phyloP scores from a whole-genome alignment of 768 basidiomycete species.

The Lactarius hatsudake region DNA sequence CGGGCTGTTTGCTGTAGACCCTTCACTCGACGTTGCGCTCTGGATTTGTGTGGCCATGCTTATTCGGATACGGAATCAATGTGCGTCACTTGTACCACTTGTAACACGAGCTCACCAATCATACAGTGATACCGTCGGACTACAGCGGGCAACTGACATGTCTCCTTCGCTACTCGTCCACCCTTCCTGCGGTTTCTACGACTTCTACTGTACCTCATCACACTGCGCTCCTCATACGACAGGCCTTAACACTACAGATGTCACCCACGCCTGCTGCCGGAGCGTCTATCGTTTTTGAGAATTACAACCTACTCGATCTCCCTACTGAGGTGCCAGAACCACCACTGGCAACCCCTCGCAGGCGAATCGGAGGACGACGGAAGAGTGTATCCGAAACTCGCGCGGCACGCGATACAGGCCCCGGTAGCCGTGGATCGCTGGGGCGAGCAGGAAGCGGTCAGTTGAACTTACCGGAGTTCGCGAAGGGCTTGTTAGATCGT shows the following conservation, averaged over 20 bases:
- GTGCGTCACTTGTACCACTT: constrained; percentile 45
- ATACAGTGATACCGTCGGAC: constrained; percentile 78
- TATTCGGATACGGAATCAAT: constrained; percentile 84
- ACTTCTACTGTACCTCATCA: constrained; percentile 48
- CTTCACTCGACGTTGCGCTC: constrained; percentile 69
- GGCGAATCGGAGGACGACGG: constrained; percentile 36
- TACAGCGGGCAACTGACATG: constrained; percentile 82
- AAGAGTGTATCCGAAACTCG: constrained; percentile 30
- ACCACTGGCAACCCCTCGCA: constrained; percentile 37
- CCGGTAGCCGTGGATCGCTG: constrained; percentile 20
- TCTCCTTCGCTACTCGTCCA: constrained; percentile 81
- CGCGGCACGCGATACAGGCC: constrained; percentile 7
- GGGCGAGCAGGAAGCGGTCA: constrained; percentile 34
- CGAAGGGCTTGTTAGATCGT: constrained; percentile 68
- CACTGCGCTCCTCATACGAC: constrained; percentile 69
- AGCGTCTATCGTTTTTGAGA: constrained; percentile 76
- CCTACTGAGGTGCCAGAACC: constrained; percentile 61
- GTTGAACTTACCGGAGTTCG: constrained; percentile 66
- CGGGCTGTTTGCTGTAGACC: constrained; percentile 86
- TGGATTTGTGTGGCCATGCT: constrained; percentile 96
- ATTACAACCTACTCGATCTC: constrained; percentile 72
- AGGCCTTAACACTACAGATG: constrained; percentile 77
- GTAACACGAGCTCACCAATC: constrained; percentile 16
- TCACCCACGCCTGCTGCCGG: constrained; percentile 74
- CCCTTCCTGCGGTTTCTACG: constrained; percentile 37